Conservation (phyloP, 2,329 filamentous ascomycete genomes). For the Lachnellula subtilissima region DNA sequence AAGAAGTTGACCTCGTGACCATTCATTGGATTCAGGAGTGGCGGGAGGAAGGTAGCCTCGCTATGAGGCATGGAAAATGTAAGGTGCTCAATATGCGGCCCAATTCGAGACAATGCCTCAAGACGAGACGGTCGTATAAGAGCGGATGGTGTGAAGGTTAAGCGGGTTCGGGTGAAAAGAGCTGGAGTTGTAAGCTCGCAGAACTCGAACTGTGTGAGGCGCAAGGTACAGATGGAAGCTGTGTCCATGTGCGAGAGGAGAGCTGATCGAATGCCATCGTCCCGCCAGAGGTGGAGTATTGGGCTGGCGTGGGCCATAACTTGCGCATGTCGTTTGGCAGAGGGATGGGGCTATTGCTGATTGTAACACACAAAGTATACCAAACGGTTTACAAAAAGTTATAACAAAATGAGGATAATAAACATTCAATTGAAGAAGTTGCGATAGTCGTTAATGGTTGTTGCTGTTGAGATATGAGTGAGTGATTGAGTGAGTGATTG, state of each 20-base stretch:
- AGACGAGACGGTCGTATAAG: constrained; percentile 72
- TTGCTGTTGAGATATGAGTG: not conserved
- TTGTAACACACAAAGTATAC: not conserved
- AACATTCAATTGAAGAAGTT: not conserved
- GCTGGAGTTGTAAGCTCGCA: constrained; percentile 64
- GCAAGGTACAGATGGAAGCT: constrained; percentile 48
- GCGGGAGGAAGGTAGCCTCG: constrained; percentile 74
- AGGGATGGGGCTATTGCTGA: constrained; percentile 2
- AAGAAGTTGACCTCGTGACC: constrained; percentile 76
- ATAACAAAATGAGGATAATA: not conserved
- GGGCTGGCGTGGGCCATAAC: constrained; percentile 30
- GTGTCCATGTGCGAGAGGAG: constrained; percentile 29
- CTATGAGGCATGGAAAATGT: constrained; percentile 74
- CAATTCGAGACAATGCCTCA: constrained; percentile 71
- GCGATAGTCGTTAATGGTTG: not conserved
- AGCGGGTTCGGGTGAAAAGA: constrained; percentile 63
- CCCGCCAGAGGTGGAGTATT: constrained; percentile 30
- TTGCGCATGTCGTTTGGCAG: constrained; percentile 27
- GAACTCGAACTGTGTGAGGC: constrained; percentile 65
- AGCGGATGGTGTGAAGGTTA: constrained; percentile 68
- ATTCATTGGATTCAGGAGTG: constrained; percentile 72
- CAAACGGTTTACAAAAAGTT: not conserved
- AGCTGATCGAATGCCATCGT: constrained; percentile 24
- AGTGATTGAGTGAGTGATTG: not conserved
- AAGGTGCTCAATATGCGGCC: constrained; percentile 71